Base-by-base conservation (phyloP, 2,329 filamentous ascomycete genomes). In the Amylocarpus encephaloides region DNA sequence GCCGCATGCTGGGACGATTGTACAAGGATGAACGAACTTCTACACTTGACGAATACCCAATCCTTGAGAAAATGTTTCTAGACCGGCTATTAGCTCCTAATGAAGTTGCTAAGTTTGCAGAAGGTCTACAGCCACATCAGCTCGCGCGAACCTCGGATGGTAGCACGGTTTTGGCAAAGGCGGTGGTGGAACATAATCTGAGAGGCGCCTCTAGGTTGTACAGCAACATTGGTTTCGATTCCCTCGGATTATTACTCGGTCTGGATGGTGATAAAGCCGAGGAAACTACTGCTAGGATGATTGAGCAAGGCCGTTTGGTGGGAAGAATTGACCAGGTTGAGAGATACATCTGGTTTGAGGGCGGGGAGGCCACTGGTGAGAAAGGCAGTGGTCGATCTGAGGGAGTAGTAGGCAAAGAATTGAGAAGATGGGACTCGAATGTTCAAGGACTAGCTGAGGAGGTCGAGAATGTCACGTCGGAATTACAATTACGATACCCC, bases 41-140 rank as follows among this genome's bases (percentile, higher is more conserved):
- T 3, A 79, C 83, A 44, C 79, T 93, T 2, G 80, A 85, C 30
- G 88, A 97, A 70, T 92, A 86, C 64, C 76, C 82, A 43, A 96
- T 98, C 48, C 73, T 98, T 12, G 93, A 97, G 73, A 97, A 97
- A 74, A 97, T 98, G 81, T 95, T 95, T 68, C 77, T 97, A 43
- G 89, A 97, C 68, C 82, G 91, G 5, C 75, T 98, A 3, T 76
- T 98, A 43, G 80, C 81, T 0, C 81, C 85, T 0, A 78, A 76
- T n/a, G 93, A 98, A 70, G 89, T 96, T 38, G 81, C 83, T 34
- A 83, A 87, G 49, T 98, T 98, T 64, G 86, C 91, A 0, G 75
- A 86, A 60, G 84, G 83, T 46, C 75, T 98, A 43, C 78, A 82
- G 49, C 85, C 88, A 18, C 93, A 98, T 69, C 93, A 98, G 70